Base-by-base conservation (phyloP, 352 stramenopile species). In the Blastocystis sp. region DNA sequence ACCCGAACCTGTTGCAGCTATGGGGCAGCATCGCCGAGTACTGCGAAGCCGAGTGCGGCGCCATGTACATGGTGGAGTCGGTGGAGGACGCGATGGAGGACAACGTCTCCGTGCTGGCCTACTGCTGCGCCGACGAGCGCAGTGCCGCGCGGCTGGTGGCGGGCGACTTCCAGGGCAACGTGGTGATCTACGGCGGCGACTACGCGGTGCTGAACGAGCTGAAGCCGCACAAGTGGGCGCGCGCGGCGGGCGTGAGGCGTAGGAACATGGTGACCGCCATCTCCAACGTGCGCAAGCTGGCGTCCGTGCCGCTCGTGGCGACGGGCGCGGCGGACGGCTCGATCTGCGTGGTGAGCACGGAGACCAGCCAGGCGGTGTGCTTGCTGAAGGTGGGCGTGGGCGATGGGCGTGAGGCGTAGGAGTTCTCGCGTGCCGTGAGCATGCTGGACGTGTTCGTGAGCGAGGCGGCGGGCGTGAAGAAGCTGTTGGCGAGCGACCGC, bases 191-290 rank as follows among this genome's bases (percentile, higher is more conserved):
- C 45, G 74, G 48, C 24, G 60, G n/a, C 24, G 74, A 68, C 24
- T 84, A 84, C 42, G 57, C 10, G 11, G 60, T 84, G 14, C 34
- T 84, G 21, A 28, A 61, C 28, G 52, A 64, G 28, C 24, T 66
- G 74, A 84, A 84, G 60, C 52, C 60, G 19, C 74, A 84, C 61
- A 68, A 45, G 74, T 74, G 40, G 21, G 40, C 28, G 6, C 6
- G 48, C 10, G 10, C 10, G 61, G 0, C 10, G 34, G 0, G 61
- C 34, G 61, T 34, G 7, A 34, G 34, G 28, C 28, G n/a, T 74
- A 74, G 64, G 42, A 84, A 84, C 54, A 84, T 84, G 74, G 74
- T 84, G 42, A 84, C 74, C 7, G 52, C 74, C 17, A 69, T 84
- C 14, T 69, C 52, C 54, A 66, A 38, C 21, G 45, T 84, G 21